Evolutionary conservation across 352 stramenopile genomes (phyloP), one percentile per base, ranked within the genome.

Genomic region (Phytopythium helicoides): DNA sequence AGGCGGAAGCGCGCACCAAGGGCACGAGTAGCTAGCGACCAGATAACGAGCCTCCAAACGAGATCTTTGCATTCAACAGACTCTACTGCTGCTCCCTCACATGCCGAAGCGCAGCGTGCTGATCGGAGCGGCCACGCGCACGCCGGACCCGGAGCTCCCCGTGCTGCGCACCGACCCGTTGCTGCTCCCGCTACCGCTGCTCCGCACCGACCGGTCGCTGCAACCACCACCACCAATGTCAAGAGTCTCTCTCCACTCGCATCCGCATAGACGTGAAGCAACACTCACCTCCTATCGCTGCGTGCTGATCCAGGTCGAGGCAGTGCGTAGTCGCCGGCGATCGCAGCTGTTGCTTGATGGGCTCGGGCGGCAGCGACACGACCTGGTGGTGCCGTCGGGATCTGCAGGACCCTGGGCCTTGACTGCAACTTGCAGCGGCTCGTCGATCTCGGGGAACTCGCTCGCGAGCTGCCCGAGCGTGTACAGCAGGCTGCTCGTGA

Each of bases 381-480:
- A 25, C 81, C 71, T 2, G 87, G 85, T 16, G 86, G 83, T 46
- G 86, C 79, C 3, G 70, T 50, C 6, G 87, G 87, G 53, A 97
- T 84, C 53, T 81, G 72, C 48, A 98, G 73, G 15, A n/a, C 88
- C 85, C 21, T 73, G 74, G 8, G 81, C 82, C 26, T 84, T 71
- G 37, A 98, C 76, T 9, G 77, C 73, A 18, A 60, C 62, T 7
- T 79, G 71, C 21, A 98, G 62, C 16, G 69, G 41, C 47, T 97
- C 89, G 45, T 82, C 79, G 49, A 98, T 89, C 68, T 98, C 92
- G 5, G 92, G 88, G 60, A 97, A 98, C 71, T 98, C 91, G 47
- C 95, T 86, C 18, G 84, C 83, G 33, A 98, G 82, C 58, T 98
- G 91, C 7, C 89, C 81, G 6, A 98, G 67, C 26, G 92, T 96